phyloP scores from a whole-genome alignment of 208 protist genomes.

The Paratrypanosoma confusum region DNA sequence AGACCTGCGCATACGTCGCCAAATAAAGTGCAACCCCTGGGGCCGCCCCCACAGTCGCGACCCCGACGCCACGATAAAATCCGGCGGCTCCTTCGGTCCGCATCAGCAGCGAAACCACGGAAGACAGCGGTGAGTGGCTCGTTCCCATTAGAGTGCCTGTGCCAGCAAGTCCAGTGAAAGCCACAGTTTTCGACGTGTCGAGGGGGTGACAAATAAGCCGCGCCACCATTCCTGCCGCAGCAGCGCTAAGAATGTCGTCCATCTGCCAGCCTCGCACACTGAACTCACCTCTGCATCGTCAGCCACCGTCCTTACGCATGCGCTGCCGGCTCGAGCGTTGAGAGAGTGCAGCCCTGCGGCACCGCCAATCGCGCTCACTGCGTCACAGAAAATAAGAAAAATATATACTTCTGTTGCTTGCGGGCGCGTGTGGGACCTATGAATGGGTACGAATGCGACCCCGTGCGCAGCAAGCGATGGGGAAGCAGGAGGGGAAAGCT shows the following conservation, averaged over 20 bases:
- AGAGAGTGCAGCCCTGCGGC: too few species aligned
- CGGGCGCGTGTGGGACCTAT: too few species aligned
- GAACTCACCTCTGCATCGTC: not conserved
- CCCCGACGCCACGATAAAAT: constrained; percentile 76
- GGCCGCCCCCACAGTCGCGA: constrained; percentile 54
- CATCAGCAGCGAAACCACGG: constrained; percentile 1
- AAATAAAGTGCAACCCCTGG: constrained; percentile 75
- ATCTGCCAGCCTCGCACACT: constrained; percentile 1
- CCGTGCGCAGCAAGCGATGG: too few species aligned
- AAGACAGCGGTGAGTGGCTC: not conserved
- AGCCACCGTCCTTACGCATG: too few species aligned
- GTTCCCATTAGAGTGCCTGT: not conserved
- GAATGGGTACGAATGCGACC: too few species aligned
- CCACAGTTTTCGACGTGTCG: constrained; percentile 76
- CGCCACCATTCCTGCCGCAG: constrained; percentile 40
- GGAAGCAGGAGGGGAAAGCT: too few species aligned
- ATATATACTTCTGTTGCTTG: too few species aligned
- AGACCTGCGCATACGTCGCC: constrained; percentile 28
- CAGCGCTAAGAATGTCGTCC: constrained; percentile 42
- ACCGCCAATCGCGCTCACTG: too few species aligned
- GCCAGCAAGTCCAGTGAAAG: constrained; percentile 57
- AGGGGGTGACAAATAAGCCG: constrained; percentile 66
- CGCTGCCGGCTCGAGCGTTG: too few species aligned
- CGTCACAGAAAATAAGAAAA: constrained; percentile 1
- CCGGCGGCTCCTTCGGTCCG: constrained; percentile 37